Base-by-base conservation (phyloP, 2,329 filamentous ascomycete species). In the Helotiales sp. region DNA sequence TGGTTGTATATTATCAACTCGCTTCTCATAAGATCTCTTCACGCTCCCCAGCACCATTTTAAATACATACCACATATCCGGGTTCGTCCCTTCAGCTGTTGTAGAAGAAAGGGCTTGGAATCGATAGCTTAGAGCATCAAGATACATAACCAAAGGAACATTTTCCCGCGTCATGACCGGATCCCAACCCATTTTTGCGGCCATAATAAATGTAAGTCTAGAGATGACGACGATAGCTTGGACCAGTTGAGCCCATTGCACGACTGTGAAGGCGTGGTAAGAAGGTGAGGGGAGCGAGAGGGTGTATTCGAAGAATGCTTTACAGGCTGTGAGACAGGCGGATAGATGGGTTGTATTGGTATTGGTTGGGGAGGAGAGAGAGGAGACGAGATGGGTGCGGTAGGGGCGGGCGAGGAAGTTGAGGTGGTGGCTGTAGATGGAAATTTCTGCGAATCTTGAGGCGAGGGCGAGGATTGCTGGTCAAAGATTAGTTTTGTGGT, bases 141-240 rank as follows among this genome's bases (percentile, higher is more conserved):
- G 59, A 55, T 70, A 70, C 62, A 70, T 66, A 1, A 59, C 59
- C 31, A 70, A 47, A 1, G 67, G 68, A 1, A 69, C 46, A 27
- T 62, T 64, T 29, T 62, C 48, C 9, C 67, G 57, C 2, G 68
- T 66, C 2, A 59, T 64, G 1, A 60, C 56, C 1, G 59, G 42
- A 38, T 66, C 62, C 69, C 68, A 70, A 9, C 55, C 55, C 15
- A 66, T 40, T 13, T 49, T 57, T 12, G 55, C 49, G 2, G 68
- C 67, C 57, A 70, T 66, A 27, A 68, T 24, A 36, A 70, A 71
- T 0, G 68, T 65, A 1, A 71, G 62, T 9, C 67, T 47, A 1
- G 65, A 65, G 17, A 67, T 54, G 2, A 63, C 42, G 9, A 71
- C 50, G 0, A 69, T 57, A 1, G 50, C 31, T 27, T 66, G 61